Evolutionary conservation across 2,329 filamentous ascomycete genomes (phyloP), one percentile per base, ranked within the genome.

Genomic region (Pestalotiopsis sp.): DNA sequence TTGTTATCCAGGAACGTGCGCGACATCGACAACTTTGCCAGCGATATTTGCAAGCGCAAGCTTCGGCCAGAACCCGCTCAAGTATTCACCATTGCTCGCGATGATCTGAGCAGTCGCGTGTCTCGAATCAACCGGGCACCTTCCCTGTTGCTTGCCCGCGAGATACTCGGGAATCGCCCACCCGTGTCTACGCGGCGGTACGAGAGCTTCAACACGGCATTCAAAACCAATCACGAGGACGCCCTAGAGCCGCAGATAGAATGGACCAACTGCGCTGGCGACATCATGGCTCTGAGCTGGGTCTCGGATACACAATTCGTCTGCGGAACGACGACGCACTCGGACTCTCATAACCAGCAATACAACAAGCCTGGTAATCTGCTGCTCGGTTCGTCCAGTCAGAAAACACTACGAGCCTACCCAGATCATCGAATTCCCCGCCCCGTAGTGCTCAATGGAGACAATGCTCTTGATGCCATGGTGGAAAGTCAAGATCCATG

Each of bases 351-450:
- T 57, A 91, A 91, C 68, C 88, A 90, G 73, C 89, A 91, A 70
- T 91, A 91, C 74, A 91, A 91, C 72, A 90, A 88, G 72, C 85
- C 87, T 0, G 89, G 89, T 0, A 91, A 91, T 72, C 77, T 91
- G 11, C 78, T 89, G 1, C 77, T 91, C 1, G 89, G 87, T 6
- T 89, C 87, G 0, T 25, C 61, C 6, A 79, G 69, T 0, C 73
- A 75, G 1, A 82, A 84, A 0, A 83, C 80, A 0, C 75, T 91
- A 2, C 82, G 77, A 5, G 85, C 87, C 0, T 86, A 86, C 72
- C 79, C 87, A 0, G 84, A 90, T 57, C 89, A 91, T 72, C 83
- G 87, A 0, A 86, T 91, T 20, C 77, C 82, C 1, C 84, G 89
- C 1, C 87, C 88, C 0, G 69, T 85, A 0, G 83, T 90, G 0